Conservation (phyloP, 495 filamentous ascomycete genomes). For the Cairneyella variabilis region DNA sequence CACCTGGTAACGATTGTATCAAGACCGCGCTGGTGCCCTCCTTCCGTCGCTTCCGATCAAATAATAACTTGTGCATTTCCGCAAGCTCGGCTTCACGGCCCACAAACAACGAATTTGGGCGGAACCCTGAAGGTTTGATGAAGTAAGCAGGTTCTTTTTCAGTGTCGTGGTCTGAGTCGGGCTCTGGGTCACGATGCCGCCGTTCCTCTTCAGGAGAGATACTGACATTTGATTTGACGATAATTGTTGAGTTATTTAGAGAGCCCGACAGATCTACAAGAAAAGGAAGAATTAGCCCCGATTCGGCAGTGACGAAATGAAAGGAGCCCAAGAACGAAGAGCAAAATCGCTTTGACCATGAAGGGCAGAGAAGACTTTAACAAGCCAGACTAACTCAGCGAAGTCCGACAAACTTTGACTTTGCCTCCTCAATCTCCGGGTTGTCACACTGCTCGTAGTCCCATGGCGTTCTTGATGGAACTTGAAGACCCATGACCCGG, state of each 20-base stretch:
- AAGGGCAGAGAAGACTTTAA: not conserved
- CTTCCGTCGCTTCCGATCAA: conserved; percentile 55
- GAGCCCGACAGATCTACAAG: conserved; percentile 26
- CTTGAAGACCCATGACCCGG: not conserved
- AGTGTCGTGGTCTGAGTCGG: not conserved
- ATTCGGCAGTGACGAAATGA: conserved; percentile 8
- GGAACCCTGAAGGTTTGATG: conserved; percentile 70
- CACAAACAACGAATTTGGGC: conserved; percentile 72
- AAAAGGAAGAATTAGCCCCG: conserved; percentile 25
- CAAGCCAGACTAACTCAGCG: not conserved
- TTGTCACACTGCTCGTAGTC: not conserved
- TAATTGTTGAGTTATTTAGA: conserved; percentile 25
- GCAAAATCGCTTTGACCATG: not conserved
- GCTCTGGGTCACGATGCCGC: too few species aligned
- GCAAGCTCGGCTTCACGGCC: conserved; percentile 69
- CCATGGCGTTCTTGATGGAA: not conserved
- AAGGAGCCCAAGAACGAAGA: not conserved
- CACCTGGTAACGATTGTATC: conserved; percentile 70
- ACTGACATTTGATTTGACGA: conserved; percentile 26
- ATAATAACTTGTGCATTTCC: conserved; percentile 64
- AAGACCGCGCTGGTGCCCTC: conserved; percentile 65
- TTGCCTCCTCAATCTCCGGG: conserved; percentile 2
- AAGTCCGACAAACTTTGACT: not conserved
- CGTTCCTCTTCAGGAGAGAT: conserved; percentile 30
- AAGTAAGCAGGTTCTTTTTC: conserved; percentile 38